Evolutionary conservation across 768 basidiomycete genomes (phyloP).

Genomic region (Naematelia encephala): DNA sequence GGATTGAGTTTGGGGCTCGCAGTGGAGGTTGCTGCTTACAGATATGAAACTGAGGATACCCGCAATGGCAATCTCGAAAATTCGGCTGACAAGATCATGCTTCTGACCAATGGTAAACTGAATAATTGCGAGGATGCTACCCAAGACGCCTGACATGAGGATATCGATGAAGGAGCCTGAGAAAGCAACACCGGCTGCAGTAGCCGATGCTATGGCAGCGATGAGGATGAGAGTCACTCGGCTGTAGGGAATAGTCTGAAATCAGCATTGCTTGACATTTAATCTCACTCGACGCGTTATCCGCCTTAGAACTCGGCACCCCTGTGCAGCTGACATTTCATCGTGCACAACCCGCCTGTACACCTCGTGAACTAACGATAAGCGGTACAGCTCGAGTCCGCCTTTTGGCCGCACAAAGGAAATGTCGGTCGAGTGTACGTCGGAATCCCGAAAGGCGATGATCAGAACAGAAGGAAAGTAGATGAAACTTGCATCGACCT

Average conservation of each 20-base stretch:
- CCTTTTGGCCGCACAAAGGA: constrained; percentile 36
- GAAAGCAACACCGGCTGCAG: constrained; percentile 36
- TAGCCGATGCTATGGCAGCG: constrained; percentile 32
- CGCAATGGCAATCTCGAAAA: constrained; percentile 42
- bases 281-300: constrained; percentile 27
- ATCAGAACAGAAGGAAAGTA: constrained; percentile 41
- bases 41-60: constrained; percentile 38
- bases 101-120: constrained; percentile 32
- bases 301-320: constrained; percentile 32
- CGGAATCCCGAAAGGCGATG: constrained; percentile 37
- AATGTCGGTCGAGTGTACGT: constrained; percentile 41
- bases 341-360: constrained; percentile 41
- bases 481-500: constrained; percentile 40
- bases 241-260: constrained; percentile 24
- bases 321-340: constrained; percentile 38
- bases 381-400: constrained; percentile 37
- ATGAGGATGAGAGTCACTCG: constrained; percentile 22
- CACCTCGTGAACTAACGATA: constrained; percentile 38
- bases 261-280: neutral
- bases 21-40: too few species aligned
- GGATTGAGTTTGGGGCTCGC: too few species aligned
- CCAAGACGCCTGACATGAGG: constrained; percentile 32
- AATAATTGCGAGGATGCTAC: constrained; percentile 27
- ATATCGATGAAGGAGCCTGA: constrained; percentile 42
- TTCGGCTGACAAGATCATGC: constrained; percentile 28